Evolutionary conservation across 2,329 filamentous ascomycete species (phyloP).

Genomic region (Arthrobotrys musiformis): DNA sequence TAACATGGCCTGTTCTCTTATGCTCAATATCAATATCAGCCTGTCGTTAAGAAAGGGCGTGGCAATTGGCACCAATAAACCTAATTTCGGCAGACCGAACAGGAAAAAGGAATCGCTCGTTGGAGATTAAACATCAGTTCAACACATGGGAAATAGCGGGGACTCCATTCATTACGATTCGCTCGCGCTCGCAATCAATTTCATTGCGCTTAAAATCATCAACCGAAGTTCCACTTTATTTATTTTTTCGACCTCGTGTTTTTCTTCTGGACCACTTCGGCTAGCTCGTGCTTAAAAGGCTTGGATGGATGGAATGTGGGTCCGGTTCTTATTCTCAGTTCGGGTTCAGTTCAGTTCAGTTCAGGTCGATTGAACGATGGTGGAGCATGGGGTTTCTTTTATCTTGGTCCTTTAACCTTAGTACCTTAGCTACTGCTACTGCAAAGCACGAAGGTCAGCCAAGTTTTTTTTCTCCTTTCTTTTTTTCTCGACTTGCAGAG

Average conservation of each 20-base stretch:
- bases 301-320: slow-evolving; percentile 32
- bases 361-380: no score
- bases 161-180: not conserved
- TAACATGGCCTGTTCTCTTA: slow-evolving; percentile 37
- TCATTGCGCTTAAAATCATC: slow-evolving; percentile 34
- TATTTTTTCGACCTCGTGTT: slow-evolving; percentile 36
- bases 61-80: slow-evolving; percentile 35
- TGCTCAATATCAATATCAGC: slow-evolving; percentile 51
- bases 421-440: no score
- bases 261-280: slow-evolving; percentile 31
- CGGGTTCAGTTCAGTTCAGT: slow-evolving; percentile 18
- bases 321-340: slow-evolving; percentile 8
- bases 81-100: slow-evolving; percentile 29
- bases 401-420: no score
- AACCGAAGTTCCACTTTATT: slow-evolving; percentile 25
- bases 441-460: no score
- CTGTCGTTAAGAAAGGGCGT: slow-evolving; percentile 46
- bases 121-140: no score
- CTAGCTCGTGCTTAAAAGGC: slow-evolving; percentile 39
- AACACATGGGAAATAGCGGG: slow-evolving; percentile 38
- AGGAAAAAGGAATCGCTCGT: no score
- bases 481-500: no score
- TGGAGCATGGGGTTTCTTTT: slow-evolving; percentile 6
- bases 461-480: no score
- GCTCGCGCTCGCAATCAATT: slow-evolving; percentile 17